A percentile compares a stretch with the other conserved stretches of the same genome.
Evolutionary conservation across 192 early-diverging fungal species (phyloP).

Genomic region (Podila epicladia): DNA sequence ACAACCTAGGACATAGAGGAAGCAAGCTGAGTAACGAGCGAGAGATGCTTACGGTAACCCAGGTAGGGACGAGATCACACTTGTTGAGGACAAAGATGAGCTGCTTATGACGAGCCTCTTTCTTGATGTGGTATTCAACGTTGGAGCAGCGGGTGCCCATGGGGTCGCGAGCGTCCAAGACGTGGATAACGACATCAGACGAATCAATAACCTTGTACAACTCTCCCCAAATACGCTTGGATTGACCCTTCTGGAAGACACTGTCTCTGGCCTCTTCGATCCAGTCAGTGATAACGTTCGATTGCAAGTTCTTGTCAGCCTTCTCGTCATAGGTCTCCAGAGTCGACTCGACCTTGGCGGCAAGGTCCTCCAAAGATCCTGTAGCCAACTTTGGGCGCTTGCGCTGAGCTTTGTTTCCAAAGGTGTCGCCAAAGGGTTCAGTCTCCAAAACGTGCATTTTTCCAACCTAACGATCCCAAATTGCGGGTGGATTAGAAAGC

Average conservation of each 20-base stretch:
- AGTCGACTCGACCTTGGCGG: conserved; percentile 68
- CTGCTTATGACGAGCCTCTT: conserved; percentile 97
- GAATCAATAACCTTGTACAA: conserved; percentile 99
- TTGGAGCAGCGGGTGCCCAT: conserved; percentile 93
- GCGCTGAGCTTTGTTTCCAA: conserved; percentile 94
- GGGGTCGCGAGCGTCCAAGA: conserved; percentile 98
- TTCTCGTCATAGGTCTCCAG: conserved; percentile 71
- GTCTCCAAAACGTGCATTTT: conserved; percentile 96
- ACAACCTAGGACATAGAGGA: neutral
- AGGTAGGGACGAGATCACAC: conserved; percentile 98
- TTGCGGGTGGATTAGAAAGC: neutral
- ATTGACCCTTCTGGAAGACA: conserved; percentile 93
- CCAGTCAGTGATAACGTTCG: conserved; percentile 79
- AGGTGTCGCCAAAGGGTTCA: conserved; percentile 90
- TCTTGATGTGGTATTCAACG: conserved; percentile 91
- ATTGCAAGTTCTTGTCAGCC: conserved; percentile 75
- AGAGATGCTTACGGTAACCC: conserved; percentile 84
- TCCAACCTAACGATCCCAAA: conserved; percentile 20
- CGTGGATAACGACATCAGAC: conserved; percentile 95
- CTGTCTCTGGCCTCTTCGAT: conserved; percentile 84
- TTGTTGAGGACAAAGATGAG: conserved; percentile 97
- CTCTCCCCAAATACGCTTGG: conserved; percentile 98
- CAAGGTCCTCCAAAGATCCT: conserved; percentile 84
- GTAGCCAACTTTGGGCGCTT: conserved; percentile 90
- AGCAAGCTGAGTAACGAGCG: neutral